Conservation (phyloP, 2,329 filamentous ascomycete genomes). For the Aspergillus caelatus region DNA sequence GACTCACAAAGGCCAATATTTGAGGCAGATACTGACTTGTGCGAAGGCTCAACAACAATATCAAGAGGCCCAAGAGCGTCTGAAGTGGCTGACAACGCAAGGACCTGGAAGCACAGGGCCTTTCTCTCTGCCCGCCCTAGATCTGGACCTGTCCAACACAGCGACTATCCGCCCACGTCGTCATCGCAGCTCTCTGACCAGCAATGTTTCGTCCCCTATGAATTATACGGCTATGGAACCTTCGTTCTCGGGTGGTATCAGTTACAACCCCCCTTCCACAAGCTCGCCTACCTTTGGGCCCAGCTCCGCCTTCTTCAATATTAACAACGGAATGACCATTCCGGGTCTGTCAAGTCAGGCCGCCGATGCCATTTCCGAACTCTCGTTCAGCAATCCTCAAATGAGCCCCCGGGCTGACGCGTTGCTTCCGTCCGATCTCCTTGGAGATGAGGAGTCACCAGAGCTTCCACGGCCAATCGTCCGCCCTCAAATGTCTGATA, state of each 20-base stretch:
- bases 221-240: constrained; percentile 45
- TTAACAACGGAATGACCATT: constrained; percentile 65
- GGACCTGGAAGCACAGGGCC: constrained; percentile 40
- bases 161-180: constrained; percentile 47
- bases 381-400: constrained; percentile 59
- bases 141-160: constrained; percentile 45
- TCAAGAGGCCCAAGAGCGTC: constrained; percentile 49
- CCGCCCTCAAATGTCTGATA: constrained; percentile 32
- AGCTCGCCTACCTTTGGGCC: constrained; percentile 57
- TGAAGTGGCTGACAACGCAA: constrained; percentile 47
- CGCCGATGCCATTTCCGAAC: constrained; percentile 48
- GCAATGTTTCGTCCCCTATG: constrained; percentile 51
- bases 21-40: constrained; percentile 8
- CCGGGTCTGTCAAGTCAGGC: constrained; percentile 45
- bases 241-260: constrained; percentile 43
- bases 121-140: constrained; percentile 46
- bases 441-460: constrained; percentile 56
- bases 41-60: constrained; percentile 44
- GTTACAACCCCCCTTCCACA: constrained; percentile 53
- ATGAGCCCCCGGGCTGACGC: constrained; percentile 67
- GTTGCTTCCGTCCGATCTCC: constrained; percentile 62
- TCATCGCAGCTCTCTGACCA: constrained; percentile 50
- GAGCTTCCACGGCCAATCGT: constrained; percentile 35
- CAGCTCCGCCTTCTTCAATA: constrained; percentile 61
- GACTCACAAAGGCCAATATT: neutral